Evolutionary conservation across 345 rosid species (phyloP).

Genomic region (Bruguiera sexangula): DNA sequence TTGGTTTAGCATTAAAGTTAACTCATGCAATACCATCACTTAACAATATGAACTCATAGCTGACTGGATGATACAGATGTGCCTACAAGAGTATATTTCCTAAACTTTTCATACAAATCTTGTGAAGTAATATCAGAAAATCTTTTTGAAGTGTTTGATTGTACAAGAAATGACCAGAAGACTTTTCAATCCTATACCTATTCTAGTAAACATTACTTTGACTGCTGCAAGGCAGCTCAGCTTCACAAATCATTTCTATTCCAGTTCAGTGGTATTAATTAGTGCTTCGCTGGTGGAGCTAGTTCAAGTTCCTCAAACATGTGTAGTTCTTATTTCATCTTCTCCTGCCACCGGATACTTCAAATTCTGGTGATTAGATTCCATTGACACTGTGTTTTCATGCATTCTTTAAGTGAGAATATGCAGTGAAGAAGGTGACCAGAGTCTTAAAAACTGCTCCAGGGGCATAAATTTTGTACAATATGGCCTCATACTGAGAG

Average conservation of each 20-base stretch:
- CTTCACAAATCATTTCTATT: not conserved
- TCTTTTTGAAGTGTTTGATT: not conserved
- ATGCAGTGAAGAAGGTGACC: not conserved
- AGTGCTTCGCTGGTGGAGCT: not conserved
- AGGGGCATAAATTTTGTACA: not conserved
- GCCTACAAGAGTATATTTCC: no score
- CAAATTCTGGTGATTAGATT: not conserved
- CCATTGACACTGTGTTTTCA: not conserved
- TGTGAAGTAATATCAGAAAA: no score
- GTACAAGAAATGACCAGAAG: not conserved
- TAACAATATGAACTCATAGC: no score
- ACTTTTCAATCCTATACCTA: not conserved
- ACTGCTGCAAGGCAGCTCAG: not conserved
- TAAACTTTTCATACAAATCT: no score
- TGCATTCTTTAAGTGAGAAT: conserved; percentile 1
- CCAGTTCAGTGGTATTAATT: no score
- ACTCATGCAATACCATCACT: not conserved
- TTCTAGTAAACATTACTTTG: no score
- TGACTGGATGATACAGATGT: no score
- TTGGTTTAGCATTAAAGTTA: not conserved
- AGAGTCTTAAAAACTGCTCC: not conserved
- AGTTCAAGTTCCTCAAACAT: not conserved
- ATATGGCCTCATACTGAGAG: not conserved
- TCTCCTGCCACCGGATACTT: not conserved
- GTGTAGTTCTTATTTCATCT: not conserved